Base-by-base conservation (phyloP, 169 alveolate species). In the Cryptosporidium meleagridis region DNA sequence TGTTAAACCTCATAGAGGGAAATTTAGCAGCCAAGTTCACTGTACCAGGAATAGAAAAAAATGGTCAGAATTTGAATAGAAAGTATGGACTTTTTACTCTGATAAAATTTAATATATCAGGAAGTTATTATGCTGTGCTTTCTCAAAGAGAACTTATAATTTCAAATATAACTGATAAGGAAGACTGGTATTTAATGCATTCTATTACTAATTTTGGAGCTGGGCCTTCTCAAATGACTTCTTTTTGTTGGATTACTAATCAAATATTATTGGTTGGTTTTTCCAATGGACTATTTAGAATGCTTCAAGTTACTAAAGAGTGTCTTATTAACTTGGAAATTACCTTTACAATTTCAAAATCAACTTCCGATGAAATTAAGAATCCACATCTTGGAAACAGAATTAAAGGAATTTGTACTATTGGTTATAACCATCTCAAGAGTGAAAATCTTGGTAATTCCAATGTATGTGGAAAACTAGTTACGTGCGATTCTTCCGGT, bases 401-500 rank as follows among this genome's bases (percentile, higher is more conserved):
- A 75, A 75, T 75, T 26, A 75, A 75, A 33, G 87, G 87, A 12
- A 55, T 75, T 26, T 37, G 51, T n/a, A 65, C 31, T 5, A n/a
- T 65, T 16, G 53, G 51, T 12, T 29, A 65, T 14, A n/a, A 8
- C 51, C 39, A 48, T 33, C 18, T 59, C 5, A 16, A 21, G 10
- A 26, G 18, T 5, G 18, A 26, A 31, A 8, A 7, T 23, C 21
- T 9, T 14, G 31, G 33, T 21, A 2, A 37, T n/a, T 55, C 0
- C 3, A 23, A n/a, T 1, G 14, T 18, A 14, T 18, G 16, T n/a
- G 87, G 87, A n/a, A 31, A 6, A 21, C 33, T 75, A 26, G 73
- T 55, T 39, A 39, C 73, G 1, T 75, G 87, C 29, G 87, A 75
- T 44, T 75, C 87, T 3, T 35, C 55, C 4, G 87, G 87, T n/a